Conservation (phyloP, 345 rosid species). For the Eucalyptus erythrocorys region DNA sequence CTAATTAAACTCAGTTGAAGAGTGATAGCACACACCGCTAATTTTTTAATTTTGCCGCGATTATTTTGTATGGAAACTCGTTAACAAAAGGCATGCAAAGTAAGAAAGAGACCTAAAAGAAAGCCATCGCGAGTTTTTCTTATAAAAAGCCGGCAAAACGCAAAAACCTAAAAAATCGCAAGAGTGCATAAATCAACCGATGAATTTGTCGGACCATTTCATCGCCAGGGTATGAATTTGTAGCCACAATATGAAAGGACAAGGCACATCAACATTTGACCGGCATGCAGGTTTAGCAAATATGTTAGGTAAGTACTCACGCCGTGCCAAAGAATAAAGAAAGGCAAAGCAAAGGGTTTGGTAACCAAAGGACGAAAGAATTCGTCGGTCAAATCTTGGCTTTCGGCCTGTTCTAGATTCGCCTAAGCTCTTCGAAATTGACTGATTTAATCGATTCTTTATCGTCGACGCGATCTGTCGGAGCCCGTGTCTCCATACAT, state of each 20-base stretch:
- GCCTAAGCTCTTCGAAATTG: background rate
- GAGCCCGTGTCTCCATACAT: background rate
- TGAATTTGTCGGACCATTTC: background rate
- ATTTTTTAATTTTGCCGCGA: background rate
- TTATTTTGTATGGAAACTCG: background rate
- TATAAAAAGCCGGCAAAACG: background rate
- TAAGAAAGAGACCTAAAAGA: background rate
- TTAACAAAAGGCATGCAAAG: background rate
- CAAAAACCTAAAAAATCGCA: background rate
- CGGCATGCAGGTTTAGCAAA: background rate
- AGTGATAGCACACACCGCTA: background rate
- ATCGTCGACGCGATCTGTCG: background rate
- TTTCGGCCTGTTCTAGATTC: background rate
- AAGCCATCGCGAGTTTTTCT: background rate
- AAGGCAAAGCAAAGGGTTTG: background rate
- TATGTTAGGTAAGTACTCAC: background rate
- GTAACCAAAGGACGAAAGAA: background rate
- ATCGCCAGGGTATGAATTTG: background rate
- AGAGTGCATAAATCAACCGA: background rate
- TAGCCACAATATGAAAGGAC: background rate
- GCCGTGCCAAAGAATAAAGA: background rate
- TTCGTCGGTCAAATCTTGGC: background rate
- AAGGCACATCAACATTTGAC: background rate
- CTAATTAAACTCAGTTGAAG: background rate
- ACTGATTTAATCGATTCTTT: background rate